Evolutionary conservation across 1,139 yeast genomes (phyloP).

Genomic region (Kodamaea sp.): DNA sequence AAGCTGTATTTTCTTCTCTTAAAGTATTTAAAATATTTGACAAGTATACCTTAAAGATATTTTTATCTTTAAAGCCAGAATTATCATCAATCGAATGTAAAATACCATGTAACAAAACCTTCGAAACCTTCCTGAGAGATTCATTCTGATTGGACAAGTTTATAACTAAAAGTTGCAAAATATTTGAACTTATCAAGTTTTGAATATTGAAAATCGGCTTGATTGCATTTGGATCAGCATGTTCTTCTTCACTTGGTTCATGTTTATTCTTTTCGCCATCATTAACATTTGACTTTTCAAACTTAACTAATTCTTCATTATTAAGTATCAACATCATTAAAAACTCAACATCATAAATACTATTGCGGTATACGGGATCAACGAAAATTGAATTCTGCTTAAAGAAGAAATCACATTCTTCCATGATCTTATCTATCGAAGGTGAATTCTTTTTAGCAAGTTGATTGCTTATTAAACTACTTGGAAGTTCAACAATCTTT

Average conservation of each 20-base stretch:
- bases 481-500: conserved; percentile 7
- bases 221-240: conserved; percentile 20
- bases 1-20: conserved; percentile 11
- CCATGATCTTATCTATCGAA: conserved; percentile 12
- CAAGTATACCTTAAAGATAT: conserved; percentile 53
- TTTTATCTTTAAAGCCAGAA: conserved; percentile 51
- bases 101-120: conserved; percentile 41
- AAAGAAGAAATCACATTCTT: conserved; percentile 24
- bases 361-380: conserved; percentile 18
- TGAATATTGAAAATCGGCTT: conserved; percentile 44
- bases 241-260: conserved; percentile 15
- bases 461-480: background rate
- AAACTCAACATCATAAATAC: conserved; percentile 60
- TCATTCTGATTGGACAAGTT: conserved; percentile 32
- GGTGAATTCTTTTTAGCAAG: background rate
- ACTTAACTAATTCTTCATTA: conserved; percentile 55
- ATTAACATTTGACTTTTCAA: conserved; percentile 20
- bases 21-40: conserved; percentile 57
- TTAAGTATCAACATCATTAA: conserved; percentile 53
- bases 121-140: conserved; percentile 22
- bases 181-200: conserved; percentile 53
- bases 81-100: conserved; percentile 31
- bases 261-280: conserved; percentile 3
- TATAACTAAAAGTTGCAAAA: conserved; percentile 56
- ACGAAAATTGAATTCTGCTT: conserved; percentile 11